Evolutionary conservation across 2,329 filamentous ascomycete species (phyloP).

Genomic region (Corinectria fuckeliana): DNA sequence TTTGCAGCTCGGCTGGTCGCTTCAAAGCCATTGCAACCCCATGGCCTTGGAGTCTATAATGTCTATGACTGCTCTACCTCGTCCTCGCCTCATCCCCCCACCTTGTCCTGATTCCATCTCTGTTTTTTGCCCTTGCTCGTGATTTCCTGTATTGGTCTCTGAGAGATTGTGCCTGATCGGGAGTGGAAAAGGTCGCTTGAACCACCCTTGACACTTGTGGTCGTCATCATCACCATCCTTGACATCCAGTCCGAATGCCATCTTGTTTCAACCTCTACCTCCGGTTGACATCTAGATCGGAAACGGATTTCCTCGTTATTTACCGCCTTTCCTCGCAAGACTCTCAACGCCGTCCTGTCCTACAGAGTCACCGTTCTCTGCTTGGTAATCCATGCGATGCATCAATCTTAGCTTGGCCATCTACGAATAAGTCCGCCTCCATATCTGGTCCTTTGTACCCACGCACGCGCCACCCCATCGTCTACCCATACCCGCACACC

Average conservation of each 20-base stretch:
- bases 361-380: not conserved
- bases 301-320: not conserved
- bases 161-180: not conserved
- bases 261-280: not conserved
- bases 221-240: not conserved
- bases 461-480: too few species aligned
- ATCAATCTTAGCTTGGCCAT: slow-evolving; percentile 2
- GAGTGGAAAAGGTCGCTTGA: not conserved
- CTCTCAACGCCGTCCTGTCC: slow-evolving; percentile 1
- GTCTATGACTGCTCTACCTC: too few species aligned
- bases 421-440: not conserved
- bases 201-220: not conserved
- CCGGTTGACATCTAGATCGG: slow-evolving; percentile 1
- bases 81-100: not conserved
- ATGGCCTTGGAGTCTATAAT: not conserved
- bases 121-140: not conserved
- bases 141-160: not conserved
- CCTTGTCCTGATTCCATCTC: not conserved
- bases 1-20: slow-evolving; percentile 7
- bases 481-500: slow-evolving; percentile 7
- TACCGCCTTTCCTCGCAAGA: not conserved
- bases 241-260: not conserved
- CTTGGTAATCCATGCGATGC: slow-evolving; percentile 22
- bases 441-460: not conserved
- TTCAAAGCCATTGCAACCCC: not conserved